phyloP scores from a whole-genome alignment of 2,329 filamentous ascomycete species.

The Gyromitra esculenta region DNA sequence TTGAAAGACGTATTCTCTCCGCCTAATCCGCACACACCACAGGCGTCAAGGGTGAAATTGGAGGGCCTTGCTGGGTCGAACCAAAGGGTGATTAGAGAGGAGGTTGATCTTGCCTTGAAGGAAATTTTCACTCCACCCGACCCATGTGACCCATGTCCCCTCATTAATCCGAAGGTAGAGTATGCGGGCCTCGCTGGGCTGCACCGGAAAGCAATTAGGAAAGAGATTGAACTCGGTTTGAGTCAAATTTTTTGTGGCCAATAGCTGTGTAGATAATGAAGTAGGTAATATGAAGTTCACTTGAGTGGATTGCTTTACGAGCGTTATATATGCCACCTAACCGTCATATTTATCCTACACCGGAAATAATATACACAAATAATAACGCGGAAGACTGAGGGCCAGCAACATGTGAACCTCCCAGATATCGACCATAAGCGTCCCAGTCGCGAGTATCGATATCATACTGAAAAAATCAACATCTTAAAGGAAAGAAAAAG shows the following conservation, averaged over 20 bases:
- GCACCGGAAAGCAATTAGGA: background rate
- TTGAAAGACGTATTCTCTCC: background rate
- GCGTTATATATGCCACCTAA: background rate
- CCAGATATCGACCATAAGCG: no score
- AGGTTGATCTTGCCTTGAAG: background rate
- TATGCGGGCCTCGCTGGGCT: background rate
- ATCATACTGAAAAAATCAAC: no score
- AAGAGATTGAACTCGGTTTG: conserved; percentile 2
- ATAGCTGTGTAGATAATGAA: background rate
- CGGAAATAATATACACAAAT: no score
- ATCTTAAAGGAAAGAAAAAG: no score
- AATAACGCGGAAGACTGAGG: no score
- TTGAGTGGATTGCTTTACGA: background rate
- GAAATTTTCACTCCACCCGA: background rate
- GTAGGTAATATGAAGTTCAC: background rate
- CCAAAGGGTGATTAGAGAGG: background rate
- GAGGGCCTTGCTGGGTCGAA: background rate
- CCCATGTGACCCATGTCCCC: background rate
- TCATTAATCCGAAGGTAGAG: background rate
- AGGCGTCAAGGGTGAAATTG: background rate
- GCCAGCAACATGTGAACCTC: no score
- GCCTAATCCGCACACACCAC: background rate
- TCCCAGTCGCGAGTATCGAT: no score
- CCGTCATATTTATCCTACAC: no score
- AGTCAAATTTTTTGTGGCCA: background rate